A percentile compares a stretch with the other conserved stretches of the same genome.
Conservation (phyloP, 2,329 filamentous ascomycete species). For the Apiospora koreana region DNA sequence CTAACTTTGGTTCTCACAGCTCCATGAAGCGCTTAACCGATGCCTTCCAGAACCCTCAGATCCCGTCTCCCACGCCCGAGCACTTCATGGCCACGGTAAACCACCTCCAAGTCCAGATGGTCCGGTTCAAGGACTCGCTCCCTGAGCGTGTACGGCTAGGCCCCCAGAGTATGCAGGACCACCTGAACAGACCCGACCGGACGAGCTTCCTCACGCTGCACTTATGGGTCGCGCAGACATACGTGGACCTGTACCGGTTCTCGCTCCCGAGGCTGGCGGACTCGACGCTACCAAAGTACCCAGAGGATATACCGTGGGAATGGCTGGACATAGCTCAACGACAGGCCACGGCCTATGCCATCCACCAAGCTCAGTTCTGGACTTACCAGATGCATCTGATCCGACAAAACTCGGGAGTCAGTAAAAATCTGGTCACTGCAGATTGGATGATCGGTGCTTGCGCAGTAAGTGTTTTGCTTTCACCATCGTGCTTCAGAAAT, state of each 20-base stretch:
- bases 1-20: not conserved
- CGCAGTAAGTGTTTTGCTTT: constrained; percentile 4
- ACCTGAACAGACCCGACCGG: constrained; percentile 14
- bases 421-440: constrained; percentile 13
- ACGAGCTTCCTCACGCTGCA: constrained; percentile 14
- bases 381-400: constrained; percentile 14
- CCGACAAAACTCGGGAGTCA: constrained; percentile 1
- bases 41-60: not conserved
- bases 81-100: constrained; percentile 16
- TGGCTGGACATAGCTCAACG: constrained; percentile 11
- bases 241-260: constrained; percentile 10
- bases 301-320: constrained; percentile 4
- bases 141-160: constrained; percentile 13
- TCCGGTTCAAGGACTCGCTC: constrained; percentile 16
- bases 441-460: constrained; percentile 19
- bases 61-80: not conserved
- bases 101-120: constrained; percentile 13
- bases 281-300: not conserved
- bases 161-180: constrained; percentile 12
- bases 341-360: constrained; percentile 14
- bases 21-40: not conserved
- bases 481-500: not conserved
- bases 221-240: constrained; percentile 11
- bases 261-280: not conserved
- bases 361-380: constrained; percentile 17